Evolutionary conservation across 2,329 filamentous ascomycete genomes (phyloP).

Genomic region (Colletotrichum sidae): DNA sequence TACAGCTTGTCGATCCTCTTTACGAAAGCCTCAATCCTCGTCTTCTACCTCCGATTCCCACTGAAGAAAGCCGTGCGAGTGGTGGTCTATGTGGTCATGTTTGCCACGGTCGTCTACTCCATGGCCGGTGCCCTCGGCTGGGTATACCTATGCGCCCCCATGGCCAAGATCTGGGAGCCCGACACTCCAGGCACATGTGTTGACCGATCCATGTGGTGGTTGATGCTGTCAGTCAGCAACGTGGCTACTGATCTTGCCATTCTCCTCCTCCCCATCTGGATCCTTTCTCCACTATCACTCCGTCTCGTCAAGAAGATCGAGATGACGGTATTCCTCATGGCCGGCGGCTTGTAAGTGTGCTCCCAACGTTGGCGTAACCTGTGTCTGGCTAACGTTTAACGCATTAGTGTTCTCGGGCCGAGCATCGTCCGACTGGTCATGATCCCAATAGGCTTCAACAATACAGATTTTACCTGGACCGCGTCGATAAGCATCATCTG

Average conservation of each 20-base stretch:
- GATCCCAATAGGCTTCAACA: conserved; percentile 31
- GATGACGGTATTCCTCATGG: conserved; percentile 35
- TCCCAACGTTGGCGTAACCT: fast-evolving
- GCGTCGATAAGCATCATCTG: conserved; percentile 36
- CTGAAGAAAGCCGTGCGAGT: background rate
- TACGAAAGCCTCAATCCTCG: conserved; percentile 39
- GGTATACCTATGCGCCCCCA: conserved; percentile 34
- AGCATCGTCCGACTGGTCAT: conserved; percentile 35
- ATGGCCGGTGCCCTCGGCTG: conserved; percentile 19
- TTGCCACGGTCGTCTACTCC: conserved; percentile 30
- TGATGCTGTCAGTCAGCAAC: conserved; percentile 35
- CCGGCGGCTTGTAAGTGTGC: conserved; percentile 34
- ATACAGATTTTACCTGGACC: conserved; percentile 32
- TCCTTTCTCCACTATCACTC: conserved; percentile 21
- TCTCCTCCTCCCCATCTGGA: conserved; percentile 36
- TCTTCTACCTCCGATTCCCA: conserved; percentile 40
- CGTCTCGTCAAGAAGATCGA: conserved; percentile 34
- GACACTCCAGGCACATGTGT: conserved; percentile 27
- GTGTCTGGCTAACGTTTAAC: background rate
- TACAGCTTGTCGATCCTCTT: conserved; percentile 40
- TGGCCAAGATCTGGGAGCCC: conserved; percentile 28
- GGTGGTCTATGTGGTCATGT: conserved; percentile 26
- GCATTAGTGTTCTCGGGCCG: conserved; percentile 30
- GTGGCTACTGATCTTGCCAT: conserved; percentile 38
- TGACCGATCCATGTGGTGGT: conserved; percentile 33